Percentiles rank a stretch among this genome's conserved stretches.
Conservation (phyloP, 495 filamentous ascomycete species). For the Haplographium delicatum region DNA sequence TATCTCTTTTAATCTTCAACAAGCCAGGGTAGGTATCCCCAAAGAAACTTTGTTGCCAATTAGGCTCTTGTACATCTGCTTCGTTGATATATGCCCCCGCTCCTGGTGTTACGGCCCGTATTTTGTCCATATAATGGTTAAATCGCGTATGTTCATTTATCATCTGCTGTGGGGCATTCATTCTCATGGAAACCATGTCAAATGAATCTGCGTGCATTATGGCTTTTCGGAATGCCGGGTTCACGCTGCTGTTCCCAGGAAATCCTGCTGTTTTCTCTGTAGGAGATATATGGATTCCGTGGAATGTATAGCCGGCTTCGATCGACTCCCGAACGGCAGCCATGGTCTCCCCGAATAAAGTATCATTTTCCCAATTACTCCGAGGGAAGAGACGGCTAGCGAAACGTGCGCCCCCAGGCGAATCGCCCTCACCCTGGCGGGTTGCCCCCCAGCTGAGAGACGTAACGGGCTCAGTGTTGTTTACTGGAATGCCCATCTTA, state of each 20-base stretch:
- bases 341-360: background rate
- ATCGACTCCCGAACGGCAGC: conserved; percentile 35
- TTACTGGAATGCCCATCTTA: conserved; percentile 22
- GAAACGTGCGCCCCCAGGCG: conserved; percentile 20
- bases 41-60: conserved; percentile 48
- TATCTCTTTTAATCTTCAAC: conserved; percentile 42
- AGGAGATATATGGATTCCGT: conserved; percentile 28
- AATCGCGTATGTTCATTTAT: conserved; percentile 28
- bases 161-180: conserved; percentile 12
- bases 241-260: conserved; percentile 40
- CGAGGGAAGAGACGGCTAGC: conserved; percentile 49
- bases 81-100: conserved; percentile 40
- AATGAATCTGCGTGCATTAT: conserved; percentile 27
- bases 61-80: conserved; percentile 41
- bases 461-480: conserved; percentile 24
- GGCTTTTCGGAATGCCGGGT: conserved; percentile 51
- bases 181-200: conserved; percentile 22
- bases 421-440: background rate
- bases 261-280: background rate
- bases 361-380: conserved; percentile 35
- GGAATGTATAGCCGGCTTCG: conserved; percentile 39
- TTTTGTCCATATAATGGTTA: conserved; percentile 27
- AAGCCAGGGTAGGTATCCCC: conserved; percentile 44
- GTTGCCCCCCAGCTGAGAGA: conserved; percentile 10
- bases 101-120: conserved; percentile 33